A percentile compares a stretch with the other conserved stretches of the same genome.
phyloP scores from a whole-genome alignment of 1,139 yeast genomes.

The Casaregolazyma lundiana region DNA sequence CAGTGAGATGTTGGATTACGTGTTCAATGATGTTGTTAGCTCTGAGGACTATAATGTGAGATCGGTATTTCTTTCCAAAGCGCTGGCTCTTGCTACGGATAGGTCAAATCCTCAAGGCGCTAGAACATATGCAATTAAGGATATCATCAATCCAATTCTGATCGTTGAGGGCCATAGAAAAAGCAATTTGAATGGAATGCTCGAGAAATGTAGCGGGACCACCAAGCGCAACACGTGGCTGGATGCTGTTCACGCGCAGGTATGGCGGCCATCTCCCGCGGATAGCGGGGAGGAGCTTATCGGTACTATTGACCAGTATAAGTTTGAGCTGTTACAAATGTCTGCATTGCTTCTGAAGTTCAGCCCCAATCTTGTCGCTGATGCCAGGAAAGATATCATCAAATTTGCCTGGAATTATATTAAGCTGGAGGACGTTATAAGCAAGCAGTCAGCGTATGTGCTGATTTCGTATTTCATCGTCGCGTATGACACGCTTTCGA shows the following conservation, averaged over 20 bases:
- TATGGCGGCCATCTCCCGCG: slow-evolving; percentile 65
- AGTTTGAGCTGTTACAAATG: slow-evolving; percentile 75
- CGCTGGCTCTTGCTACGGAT: slow-evolving; percentile 44
- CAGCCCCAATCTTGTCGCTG: slow-evolving; percentile 57
- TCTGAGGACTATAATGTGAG: slow-evolving; percentile 46
- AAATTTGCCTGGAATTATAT: slow-evolving; percentile 94
- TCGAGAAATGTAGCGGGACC: slow-evolving; percentile 34
- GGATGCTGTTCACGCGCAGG: slow-evolving; percentile 50
- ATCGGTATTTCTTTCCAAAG: slow-evolving; percentile 47
- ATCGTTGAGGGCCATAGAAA: slow-evolving; percentile 54
- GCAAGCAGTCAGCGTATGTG: slow-evolving; percentile 91
- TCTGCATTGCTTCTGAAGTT: slow-evolving; percentile 72
- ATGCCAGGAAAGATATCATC: slow-evolving; percentile 78
- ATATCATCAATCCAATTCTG: slow-evolving; percentile 62
- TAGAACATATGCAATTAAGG: slow-evolving; percentile 58
- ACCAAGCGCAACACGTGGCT: slow-evolving; percentile 50
- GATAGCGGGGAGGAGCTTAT: slow-evolving; percentile 47
- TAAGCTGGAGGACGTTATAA: slow-evolving; percentile 80
- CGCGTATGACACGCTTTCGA: slow-evolving; percentile 83
- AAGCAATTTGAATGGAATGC: slow-evolving; percentile 49
- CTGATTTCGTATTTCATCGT: slow-evolving; percentile 83
- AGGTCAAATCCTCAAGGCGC: slow-evolving; percentile 40
- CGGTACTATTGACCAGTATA: slow-evolving; percentile 68
- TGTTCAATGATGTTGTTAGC: slow-evolving; percentile 54
- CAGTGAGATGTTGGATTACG: slow-evolving; percentile 49